These are phyloP conservation scores for Fomitopsis betulina DNA, from an alignment of 1,284 basidiomycete species.

Conservation along the genomic window DNA sequence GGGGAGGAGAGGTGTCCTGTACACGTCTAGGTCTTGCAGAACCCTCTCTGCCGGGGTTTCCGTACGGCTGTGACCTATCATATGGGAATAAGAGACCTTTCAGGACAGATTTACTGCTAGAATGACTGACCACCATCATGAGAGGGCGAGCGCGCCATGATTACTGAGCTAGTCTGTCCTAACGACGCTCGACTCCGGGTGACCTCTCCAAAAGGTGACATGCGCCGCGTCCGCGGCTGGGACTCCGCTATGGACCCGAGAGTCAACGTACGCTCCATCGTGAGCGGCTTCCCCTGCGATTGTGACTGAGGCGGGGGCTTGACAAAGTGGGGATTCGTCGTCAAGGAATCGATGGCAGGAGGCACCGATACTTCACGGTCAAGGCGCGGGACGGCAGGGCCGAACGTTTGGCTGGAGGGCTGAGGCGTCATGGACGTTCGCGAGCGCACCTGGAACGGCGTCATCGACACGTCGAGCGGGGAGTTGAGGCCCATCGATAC, in stretches of 20 bases:
- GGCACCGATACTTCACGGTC: conserved; percentile 55
- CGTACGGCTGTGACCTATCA: conserved; percentile 18
- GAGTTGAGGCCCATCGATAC: conserved; percentile 24
- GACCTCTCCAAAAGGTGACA: not conserved
- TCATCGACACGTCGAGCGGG: conserved; percentile 37
- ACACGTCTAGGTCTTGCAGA: conserved; percentile 65
- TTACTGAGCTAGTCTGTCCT: conserved; percentile 1
- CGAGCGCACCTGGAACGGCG: conserved; percentile 46
- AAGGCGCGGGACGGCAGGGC: conserved; percentile 32
- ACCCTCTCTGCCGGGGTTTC: conserved; percentile 56
- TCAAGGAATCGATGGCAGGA: conserved; percentile 55
- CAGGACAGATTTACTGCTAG: too few species aligned
- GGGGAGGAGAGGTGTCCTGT: conserved; percentile 71
- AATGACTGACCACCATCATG: not conserved
- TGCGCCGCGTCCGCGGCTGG: conserved; percentile 33
- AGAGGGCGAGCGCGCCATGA: conserved; percentile 1
- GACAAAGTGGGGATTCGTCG: conserved; percentile 65
- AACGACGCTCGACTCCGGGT: conserved; percentile 3
- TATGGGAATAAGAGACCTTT: not conserved
- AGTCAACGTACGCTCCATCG: conserved; percentile 35
- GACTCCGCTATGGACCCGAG: conserved; percentile 60
- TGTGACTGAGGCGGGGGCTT: conserved; percentile 42
- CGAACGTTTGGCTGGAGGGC: conserved; percentile 47
- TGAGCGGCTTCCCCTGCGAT: conserved; percentile 23
- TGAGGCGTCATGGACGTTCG: conserved; percentile 67